phyloP scores from a whole-genome alignment of 495 filamentous ascomycete species.

The Penicillium psychrofluorescens region DNA sequence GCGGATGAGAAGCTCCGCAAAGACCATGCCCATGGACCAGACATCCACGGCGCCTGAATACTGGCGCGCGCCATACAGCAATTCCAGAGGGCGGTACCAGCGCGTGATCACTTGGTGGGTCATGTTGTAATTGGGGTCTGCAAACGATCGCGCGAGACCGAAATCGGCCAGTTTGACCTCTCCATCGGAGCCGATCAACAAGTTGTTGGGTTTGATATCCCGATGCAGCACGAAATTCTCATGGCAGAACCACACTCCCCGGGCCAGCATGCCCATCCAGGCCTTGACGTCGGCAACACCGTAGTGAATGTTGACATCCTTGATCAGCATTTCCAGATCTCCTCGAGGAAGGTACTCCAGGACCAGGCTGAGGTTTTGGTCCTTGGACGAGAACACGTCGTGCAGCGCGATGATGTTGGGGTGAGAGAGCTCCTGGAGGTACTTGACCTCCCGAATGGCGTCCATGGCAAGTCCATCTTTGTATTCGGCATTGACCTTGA shows the following conservation, averaged over 20 bases:
- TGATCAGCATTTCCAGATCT: slow-evolving; percentile 90
- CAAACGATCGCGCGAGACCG: slow-evolving; percentile 80
- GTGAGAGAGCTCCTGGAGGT: slow-evolving; percentile 89
- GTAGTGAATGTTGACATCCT: slow-evolving; percentile 70
- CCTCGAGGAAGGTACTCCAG: slow-evolving; percentile 87
- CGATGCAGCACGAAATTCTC: slow-evolving; percentile 90
- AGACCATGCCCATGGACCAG: slow-evolving; percentile 90
- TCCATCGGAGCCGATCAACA: slow-evolving; percentile 87
- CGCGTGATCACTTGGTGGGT: slow-evolving; percentile 91
- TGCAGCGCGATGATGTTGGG: slow-evolving; percentile 90
- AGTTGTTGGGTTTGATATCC: slow-evolving; percentile 98
- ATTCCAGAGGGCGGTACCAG: slow-evolving; percentile 93
- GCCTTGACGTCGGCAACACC: slow-evolving; percentile 85
- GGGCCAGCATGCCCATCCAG: slow-evolving; percentile 95
- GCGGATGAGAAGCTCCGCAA: slow-evolving; percentile 82
- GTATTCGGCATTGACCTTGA: slow-evolving; percentile 83
- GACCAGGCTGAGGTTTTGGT: slow-evolving; percentile 89
- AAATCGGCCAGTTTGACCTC: slow-evolving; percentile 97
- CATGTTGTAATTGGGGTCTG: slow-evolving; percentile 84
- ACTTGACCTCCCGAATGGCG: slow-evolving; percentile 89
- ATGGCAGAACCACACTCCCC: slow-evolving; percentile 95
- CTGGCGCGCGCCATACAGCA: slow-evolving; percentile 80
- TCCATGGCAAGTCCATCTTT: slow-evolving; percentile 87
- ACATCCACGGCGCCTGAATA: slow-evolving; percentile 90
- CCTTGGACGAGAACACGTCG: slow-evolving; percentile 86